These are phyloP conservation scores for Aspergillus fumigatus DNA, from an alignment of 2,329 filamentous ascomycete genomes.

Conservation along the genomic window DNA sequence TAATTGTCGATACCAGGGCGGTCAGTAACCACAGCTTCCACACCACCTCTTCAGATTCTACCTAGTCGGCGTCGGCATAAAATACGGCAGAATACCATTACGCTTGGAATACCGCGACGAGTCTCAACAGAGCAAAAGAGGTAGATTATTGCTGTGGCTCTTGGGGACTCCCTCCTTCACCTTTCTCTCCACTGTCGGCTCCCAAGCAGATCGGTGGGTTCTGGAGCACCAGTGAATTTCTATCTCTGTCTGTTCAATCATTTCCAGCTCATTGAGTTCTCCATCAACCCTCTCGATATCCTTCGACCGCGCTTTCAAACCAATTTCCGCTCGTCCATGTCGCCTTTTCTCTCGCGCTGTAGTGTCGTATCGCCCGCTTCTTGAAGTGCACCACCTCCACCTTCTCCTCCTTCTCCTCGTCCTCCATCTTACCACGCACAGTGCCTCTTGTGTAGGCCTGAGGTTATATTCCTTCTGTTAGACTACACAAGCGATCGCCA, in stretches of 20 bases:
- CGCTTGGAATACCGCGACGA: neutral
- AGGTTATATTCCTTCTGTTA: slow-evolving; percentile 8
- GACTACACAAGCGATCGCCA: neutral
- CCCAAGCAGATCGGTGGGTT: neutral
- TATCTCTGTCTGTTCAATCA: neutral
- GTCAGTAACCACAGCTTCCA: neutral
- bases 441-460: slow-evolving; percentile 8
- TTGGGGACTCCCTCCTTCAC: slow-evolving; percentile 1
- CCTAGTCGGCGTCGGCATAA: neutral
- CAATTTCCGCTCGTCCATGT: slow-evolving; percentile 26
- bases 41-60: neutral
- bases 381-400: slow-evolving; percentile 25
- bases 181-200: slow-evolving; percentile 9
- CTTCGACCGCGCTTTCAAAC: neutral
- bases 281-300: slow-evolving; percentile 4
- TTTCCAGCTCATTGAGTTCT: slow-evolving; percentile 1
- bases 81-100: neutral
- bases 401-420: slow-evolving; percentile 8
- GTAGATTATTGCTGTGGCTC: slow-evolving; percentile 5
- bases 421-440: slow-evolving; percentile 6
- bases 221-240: neutral
- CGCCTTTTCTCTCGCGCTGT: slow-evolving; percentile 26
- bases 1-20: neutral
- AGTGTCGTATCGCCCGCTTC: slow-evolving; percentile 32
- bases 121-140: neutral